Evolutionary conservation across 208 protist species (phyloP).

Genomic region (Lotmaria passim): DNA sequence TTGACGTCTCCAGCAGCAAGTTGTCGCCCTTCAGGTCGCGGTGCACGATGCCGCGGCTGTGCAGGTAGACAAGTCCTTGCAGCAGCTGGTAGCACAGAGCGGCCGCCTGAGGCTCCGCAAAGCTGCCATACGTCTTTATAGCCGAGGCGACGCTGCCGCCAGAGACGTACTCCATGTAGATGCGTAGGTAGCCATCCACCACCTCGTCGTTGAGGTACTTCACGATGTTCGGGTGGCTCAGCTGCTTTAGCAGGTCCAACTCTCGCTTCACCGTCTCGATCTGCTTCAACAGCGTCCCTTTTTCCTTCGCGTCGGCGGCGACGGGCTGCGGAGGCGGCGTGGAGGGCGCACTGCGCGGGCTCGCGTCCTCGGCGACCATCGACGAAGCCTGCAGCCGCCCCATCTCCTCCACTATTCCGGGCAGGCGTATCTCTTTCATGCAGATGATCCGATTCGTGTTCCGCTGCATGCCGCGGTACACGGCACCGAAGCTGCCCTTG

Average conservation of each 20-base stretch:
- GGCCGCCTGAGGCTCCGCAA: constrained; percentile 78
- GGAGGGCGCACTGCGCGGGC: background rate
- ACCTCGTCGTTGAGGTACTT: constrained; percentile 84
- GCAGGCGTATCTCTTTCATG: constrained; percentile 86
- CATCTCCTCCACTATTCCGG: constrained; percentile 18
- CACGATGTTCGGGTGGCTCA: constrained; percentile 93
- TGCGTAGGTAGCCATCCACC: constrained; percentile 73
- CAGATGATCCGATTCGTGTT: constrained; percentile 89
- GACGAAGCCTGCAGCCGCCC: constrained; percentile 4
- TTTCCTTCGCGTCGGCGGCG: constrained; percentile 3
- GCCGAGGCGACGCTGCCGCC: constrained; percentile 89
- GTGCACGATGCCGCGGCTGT: constrained; percentile 85
- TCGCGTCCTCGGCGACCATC: background rate
- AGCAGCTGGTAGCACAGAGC: constrained; percentile 85
- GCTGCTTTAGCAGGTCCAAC: constrained; percentile 74
- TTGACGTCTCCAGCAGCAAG: constrained; percentile 79
- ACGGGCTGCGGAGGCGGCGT: constrained; percentile 3
- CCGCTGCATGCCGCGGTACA: constrained; percentile 87
- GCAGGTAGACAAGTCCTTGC: constrained; percentile 83
- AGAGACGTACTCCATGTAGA: constrained; percentile 94
- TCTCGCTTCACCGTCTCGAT: constrained; percentile 65
- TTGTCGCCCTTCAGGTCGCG: constrained; percentile 94
- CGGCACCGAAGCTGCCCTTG: constrained; percentile 86
- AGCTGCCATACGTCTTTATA: constrained; percentile 73
- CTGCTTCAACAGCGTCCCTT: constrained; percentile 20